Conservation (phyloP, 495 filamentous ascomycete species). For the Penicillium diatomitis region DNA sequence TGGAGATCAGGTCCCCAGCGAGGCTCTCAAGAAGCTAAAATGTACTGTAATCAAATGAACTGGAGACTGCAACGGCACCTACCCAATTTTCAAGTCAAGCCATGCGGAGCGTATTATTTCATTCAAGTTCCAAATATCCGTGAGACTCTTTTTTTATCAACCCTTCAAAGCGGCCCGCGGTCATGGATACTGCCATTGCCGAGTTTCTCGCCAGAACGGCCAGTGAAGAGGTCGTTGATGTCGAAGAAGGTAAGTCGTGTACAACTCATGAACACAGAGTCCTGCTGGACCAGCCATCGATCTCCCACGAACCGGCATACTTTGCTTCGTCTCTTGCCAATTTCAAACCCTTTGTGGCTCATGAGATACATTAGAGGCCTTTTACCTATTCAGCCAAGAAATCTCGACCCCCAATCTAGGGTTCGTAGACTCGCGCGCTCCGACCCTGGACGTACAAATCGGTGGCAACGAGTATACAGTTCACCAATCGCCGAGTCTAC, state of each 20-base stretch:
- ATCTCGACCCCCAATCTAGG: slow-evolving; percentile 74
- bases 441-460: slow-evolving; percentile 58
- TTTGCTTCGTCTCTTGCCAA: too few relatives aligned
- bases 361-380: slow-evolving; percentile 56
- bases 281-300: too few relatives aligned
- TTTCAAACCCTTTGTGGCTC: neutral
- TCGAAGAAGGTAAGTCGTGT: slow-evolving; percentile 53
- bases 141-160: neutral
- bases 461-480: slow-evolving; percentile 63
- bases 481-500: slow-evolving; percentile 73
- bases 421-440: slow-evolving; percentile 64
- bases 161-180: neutral
- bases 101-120: too few relatives aligned
- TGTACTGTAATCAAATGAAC: too few relatives aligned
- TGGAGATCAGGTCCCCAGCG: too few relatives aligned
- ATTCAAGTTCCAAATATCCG: too few relatives aligned
- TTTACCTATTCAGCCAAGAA: slow-evolving; percentile 69
- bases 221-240: slow-evolving; percentile 42
- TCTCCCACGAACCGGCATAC: too few relatives aligned
- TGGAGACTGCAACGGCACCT: too few relatives aligned
- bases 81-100: too few relatives aligned
- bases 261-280: too few relatives aligned
- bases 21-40: too few relatives aligned
- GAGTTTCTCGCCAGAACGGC: slow-evolving; percentile 11
- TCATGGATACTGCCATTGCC: slow-evolving; percentile 3